phyloP scores from a whole-genome alignment of 2,329 filamentous ascomycete genomes.

The Dothideomycetidae sp. region DNA sequence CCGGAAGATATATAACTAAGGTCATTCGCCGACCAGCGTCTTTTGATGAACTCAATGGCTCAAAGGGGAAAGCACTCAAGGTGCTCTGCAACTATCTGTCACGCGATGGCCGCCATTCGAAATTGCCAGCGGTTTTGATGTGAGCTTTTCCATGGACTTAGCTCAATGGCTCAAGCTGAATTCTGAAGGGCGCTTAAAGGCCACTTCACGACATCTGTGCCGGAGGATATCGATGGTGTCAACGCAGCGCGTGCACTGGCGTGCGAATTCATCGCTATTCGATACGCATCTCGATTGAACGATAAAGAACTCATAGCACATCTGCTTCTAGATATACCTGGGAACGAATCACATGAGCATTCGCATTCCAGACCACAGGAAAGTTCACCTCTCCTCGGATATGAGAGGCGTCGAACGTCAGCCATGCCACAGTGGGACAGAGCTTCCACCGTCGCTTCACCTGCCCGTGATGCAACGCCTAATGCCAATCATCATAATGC shows the following conservation, averaged over 20 bases:
- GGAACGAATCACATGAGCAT: not conserved
- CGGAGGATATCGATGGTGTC: conserved; percentile 46
- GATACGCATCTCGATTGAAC: conserved; percentile 56
- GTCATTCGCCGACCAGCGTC: conserved; percentile 50
- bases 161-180: not conserved
- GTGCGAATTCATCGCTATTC: conserved; percentile 71
- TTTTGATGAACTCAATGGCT: conserved; percentile 60
- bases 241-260: conserved; percentile 56
- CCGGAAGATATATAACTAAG: conserved; percentile 44
- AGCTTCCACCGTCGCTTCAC: conserved; percentile 1
- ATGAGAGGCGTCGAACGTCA: not conserved
- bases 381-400: conserved; percentile 2
- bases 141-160: not conserved
- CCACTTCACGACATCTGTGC: conserved; percentile 52
- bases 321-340: conserved; percentile 57
- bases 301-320: conserved; percentile 61
- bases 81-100: conserved; percentile 52
- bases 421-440: not conserved
- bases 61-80: conserved; percentile 41
- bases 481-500: not conserved
- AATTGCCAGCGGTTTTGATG: conserved; percentile 59
- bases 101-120: conserved; percentile 49
- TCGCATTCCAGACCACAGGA: not conserved
- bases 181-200: conserved; percentile 52
- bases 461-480: not conserved